phyloP scores from a whole-genome alignment of 2,329 filamentous ascomycete species.

The Paecilomyces dactylethromorphus region DNA sequence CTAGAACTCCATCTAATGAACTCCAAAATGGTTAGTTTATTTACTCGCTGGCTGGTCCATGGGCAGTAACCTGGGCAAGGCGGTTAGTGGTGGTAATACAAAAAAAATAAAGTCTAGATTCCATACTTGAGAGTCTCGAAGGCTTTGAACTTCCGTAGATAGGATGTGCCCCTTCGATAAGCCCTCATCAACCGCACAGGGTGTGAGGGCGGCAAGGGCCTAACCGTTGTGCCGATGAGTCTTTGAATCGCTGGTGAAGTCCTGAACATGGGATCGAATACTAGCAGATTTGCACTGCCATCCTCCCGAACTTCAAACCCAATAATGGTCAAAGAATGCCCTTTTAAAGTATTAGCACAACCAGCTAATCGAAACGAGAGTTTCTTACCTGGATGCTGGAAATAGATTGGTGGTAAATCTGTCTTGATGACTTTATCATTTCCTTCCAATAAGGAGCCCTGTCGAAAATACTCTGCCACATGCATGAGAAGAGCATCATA shows the following conservation, averaged over 20 bases:
- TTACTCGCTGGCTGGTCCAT: not conserved
- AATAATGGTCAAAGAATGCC: constrained; percentile 81
- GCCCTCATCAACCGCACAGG: constrained; percentile 53
- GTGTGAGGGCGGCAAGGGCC: constrained; percentile 35
- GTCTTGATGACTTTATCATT: constrained; percentile 63
- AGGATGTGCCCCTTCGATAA: constrained; percentile 64
- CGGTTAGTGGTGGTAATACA: not conserved
- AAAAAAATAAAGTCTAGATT: not conserved
- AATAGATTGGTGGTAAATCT: constrained; percentile 73
- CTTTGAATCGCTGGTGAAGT: constrained; percentile 59
- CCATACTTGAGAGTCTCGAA: constrained; percentile 71
- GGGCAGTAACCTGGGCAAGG: not conserved
- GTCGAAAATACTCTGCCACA: constrained; percentile 69
- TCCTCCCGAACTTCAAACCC: constrained; percentile 67
- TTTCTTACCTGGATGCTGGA: constrained; percentile 67
- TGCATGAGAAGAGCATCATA: constrained; percentile 56
- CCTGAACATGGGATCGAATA: constrained; percentile 82
- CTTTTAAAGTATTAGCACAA: not conserved
- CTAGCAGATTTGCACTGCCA: constrained; percentile 63
- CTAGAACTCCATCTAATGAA: not conserved
- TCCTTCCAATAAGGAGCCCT: constrained; percentile 41
- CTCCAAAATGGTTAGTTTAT: not conserved
- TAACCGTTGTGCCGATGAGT: constrained; percentile 43
- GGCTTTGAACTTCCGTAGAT: constrained; percentile 63
- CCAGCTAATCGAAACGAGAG: not conserved